phyloP scores from a whole-genome alignment of 2,329 filamentous ascomycete species.

The Colletotrichum noveboracense region DNA sequence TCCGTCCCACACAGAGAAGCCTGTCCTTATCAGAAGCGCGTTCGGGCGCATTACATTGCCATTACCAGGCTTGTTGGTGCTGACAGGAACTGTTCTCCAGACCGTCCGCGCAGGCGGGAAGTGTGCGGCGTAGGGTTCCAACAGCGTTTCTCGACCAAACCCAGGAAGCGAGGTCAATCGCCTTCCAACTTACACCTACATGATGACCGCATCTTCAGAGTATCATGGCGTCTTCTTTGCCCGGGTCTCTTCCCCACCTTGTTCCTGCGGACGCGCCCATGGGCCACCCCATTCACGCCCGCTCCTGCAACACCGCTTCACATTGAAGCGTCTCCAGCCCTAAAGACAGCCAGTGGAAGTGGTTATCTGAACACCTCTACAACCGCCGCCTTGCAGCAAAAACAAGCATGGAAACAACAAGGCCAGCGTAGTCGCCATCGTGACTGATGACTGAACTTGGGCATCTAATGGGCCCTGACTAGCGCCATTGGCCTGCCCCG shows the following conservation, averaged over 20 bases:
- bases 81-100: constrained; percentile 4
- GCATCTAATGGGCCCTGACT: neutral
- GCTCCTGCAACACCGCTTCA: constrained; percentile 13
- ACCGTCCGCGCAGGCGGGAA: neutral
- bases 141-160: neutral
- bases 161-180: neutral
- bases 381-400: constrained; percentile 6
- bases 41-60: neutral
- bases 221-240: constrained; percentile 8
- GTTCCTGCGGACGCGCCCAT: neutral
- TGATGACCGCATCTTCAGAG: constrained; percentile 21
- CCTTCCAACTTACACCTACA: constrained; percentile 6
- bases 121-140: neutral
- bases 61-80: constrained; percentile 11
- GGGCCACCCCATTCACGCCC: constrained; percentile 4
- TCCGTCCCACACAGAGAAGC: constrained; percentile 7
- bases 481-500: constrained; percentile 2
- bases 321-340: constrained; percentile 8
- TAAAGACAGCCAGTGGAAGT: neutral
- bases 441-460: constrained; percentile 1
- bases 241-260: constrained; percentile 4
- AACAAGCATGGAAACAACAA: neutral
- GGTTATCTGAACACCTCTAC: constrained; percentile 10
- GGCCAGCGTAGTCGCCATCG: constrained; percentile 12
- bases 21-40: constrained; percentile 17